Percentiles rank a stretch among this genome's conserved stretches.
Conservation (phyloP, 2,329 filamentous ascomycete genomes). For the Xylaria sp. region DNA sequence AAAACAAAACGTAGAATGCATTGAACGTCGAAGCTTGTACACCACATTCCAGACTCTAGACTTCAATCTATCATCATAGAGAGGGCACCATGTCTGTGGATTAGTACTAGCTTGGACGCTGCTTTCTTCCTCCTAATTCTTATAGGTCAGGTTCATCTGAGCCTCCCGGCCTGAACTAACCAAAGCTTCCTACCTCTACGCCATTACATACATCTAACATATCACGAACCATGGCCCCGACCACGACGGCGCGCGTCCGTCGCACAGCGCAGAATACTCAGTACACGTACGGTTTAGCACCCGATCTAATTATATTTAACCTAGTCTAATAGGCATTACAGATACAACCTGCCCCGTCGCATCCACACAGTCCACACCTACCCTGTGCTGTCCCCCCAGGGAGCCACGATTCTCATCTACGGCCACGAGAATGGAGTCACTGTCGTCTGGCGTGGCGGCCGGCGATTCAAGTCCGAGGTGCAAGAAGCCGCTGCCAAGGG, state of each 20-base stretch:
- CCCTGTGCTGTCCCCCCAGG: slow-evolving; percentile 70
- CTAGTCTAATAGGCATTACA: slow-evolving; percentile 45
- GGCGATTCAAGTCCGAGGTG: slow-evolving; percentile 62
- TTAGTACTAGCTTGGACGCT: slow-evolving; percentile 9
- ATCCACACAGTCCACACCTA: slow-evolving; percentile 70
- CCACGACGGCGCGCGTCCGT: slow-evolving; percentile 49
- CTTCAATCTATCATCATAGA: neutral
- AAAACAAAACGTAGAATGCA: neutral
- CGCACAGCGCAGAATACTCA: slow-evolving; percentile 53
- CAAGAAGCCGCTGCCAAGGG: slow-evolving; percentile 50
- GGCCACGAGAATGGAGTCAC: slow-evolving; percentile 72
- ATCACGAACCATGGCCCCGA: slow-evolving; percentile 43
- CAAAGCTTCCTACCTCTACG: neutral
- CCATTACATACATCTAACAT: too few relatives aligned
- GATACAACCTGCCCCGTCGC: slow-evolving; percentile 69
- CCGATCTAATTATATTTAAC: neutral
- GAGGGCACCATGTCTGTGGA: slow-evolving; percentile 16
- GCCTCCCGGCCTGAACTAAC: neutral
- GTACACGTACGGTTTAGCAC: slow-evolving; percentile 48
- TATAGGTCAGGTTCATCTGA: neutral
- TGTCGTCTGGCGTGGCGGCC: slow-evolving; percentile 71
- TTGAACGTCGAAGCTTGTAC: neutral
- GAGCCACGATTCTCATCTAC: slow-evolving; percentile 71
- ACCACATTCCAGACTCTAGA: too few relatives aligned
- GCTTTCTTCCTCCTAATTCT: neutral